Evolutionary conservation across 2,329 filamentous ascomycete species (phyloP).

Genomic region (Decorospora gaudefroyi): DNA sequence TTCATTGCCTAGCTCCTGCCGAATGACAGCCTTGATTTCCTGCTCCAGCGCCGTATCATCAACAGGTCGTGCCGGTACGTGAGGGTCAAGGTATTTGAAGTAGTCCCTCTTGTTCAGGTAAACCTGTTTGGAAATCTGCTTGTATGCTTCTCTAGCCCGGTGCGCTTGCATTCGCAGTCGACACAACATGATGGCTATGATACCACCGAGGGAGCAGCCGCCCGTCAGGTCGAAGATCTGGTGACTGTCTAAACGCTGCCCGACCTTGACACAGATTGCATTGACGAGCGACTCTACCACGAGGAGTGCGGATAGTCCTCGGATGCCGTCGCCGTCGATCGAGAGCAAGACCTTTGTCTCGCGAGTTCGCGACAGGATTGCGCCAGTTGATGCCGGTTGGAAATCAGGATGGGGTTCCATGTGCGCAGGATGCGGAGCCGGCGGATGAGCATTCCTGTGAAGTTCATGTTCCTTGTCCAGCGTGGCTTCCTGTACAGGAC

Average conservation of each 20-base stretch:
- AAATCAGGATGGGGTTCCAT: slow-evolving; percentile 2
- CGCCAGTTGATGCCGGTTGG: slow-evolving; percentile 4
- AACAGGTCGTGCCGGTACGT: slow-evolving; percentile 9
- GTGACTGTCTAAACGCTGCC: slow-evolving; percentile 30
- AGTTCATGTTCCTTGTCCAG: not conserved
- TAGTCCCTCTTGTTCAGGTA: slow-evolving; percentile 36
- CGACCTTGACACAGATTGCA: slow-evolving; percentile 36
- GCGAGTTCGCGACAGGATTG: slow-evolving; percentile 22
- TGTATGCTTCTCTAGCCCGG: slow-evolving; percentile 37
- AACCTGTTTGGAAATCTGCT: slow-evolving; percentile 30
- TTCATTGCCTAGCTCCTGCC: slow-evolving; percentile 20
- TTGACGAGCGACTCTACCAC: slow-evolving; percentile 41
- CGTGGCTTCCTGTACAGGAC: not conserved
- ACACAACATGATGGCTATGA: slow-evolving; percentile 38
- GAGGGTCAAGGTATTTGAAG: slow-evolving; percentile 32
- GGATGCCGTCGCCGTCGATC: slow-evolving; percentile 41
- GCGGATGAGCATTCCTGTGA: not conserved
- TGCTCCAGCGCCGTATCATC: slow-evolving; percentile 26
- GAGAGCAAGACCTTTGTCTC: slow-evolving; percentile 42
- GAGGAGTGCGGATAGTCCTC: slow-evolving; percentile 37
- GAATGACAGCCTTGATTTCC: slow-evolving; percentile 28
- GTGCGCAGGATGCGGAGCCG: slow-evolving; percentile 4
- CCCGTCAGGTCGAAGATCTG: slow-evolving; percentile 43
- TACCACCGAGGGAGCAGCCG: slow-evolving; percentile 35
- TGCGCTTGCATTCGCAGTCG: slow-evolving; percentile 40